Evolutionary conservation across 768 basidiomycete genomes (phyloP).

Genomic region (Suillus placidus): DNA sequence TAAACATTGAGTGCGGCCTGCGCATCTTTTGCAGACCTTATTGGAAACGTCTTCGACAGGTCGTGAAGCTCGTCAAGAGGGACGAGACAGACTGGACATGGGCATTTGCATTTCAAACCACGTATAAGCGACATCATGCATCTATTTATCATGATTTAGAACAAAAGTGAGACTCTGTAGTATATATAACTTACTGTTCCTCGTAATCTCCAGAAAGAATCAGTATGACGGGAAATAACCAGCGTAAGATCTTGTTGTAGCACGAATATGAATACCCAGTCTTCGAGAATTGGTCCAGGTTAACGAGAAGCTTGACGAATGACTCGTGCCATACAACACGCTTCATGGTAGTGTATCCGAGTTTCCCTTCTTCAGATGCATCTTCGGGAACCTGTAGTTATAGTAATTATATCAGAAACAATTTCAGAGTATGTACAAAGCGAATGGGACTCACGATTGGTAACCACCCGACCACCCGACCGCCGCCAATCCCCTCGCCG

Average conservation of each 20-base stretch:
- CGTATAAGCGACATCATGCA: conserved; percentile 39
- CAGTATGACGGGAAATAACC: conserved; percentile 23
- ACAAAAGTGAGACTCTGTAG: too few species aligned
- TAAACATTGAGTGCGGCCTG: not conserved
- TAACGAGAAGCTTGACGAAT: conserved; percentile 34
- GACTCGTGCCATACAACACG: too few species aligned
- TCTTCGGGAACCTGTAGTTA: too few species aligned
- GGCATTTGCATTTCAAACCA: conserved; percentile 28
- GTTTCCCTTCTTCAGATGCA: too few species aligned
- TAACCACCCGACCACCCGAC: too few species aligned
- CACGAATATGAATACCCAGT: conserved; percentile 14
- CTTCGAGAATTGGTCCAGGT: conserved; percentile 15
- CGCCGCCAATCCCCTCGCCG: too few species aligned
- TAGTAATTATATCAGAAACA: too few species aligned
- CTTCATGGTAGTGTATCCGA: too few species aligned
- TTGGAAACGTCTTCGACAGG: conserved; percentile 10
- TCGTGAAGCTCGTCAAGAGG: conserved; percentile 27
- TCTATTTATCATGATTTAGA: too few species aligned
- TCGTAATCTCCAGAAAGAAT: conserved; percentile 31
- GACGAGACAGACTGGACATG: conserved; percentile 41
- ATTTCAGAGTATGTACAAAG: too few species aligned
- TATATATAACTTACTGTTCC: conserved; percentile 33
- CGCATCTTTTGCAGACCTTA: conserved; percentile 1
- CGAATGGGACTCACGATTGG: too few species aligned
- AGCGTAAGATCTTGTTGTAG: conserved; percentile 7